A percentile compares a stretch with the other conserved stretches of the same genome.
Evolutionary conservation across 2,329 filamentous ascomycete species (phyloP).

Genomic region (Parastagonospora avenae): DNA sequence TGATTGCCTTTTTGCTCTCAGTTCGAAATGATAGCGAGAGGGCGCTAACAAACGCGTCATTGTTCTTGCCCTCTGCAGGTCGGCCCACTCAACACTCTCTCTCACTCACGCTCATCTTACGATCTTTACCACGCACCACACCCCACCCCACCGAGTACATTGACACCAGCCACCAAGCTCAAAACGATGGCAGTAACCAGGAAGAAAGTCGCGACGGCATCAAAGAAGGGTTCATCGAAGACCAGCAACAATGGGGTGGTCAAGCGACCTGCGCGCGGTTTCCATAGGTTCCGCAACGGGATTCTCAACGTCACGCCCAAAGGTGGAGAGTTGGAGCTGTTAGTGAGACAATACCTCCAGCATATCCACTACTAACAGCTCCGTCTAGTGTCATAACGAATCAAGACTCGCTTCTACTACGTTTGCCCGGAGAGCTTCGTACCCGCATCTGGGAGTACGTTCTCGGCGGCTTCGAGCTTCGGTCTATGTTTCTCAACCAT

Average conservation of each 20-base stretch:
- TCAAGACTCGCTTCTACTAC: neutral
- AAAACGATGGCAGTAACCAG: neutral
- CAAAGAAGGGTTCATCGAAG: neutral
- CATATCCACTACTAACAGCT: neutral
- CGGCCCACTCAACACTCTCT: too few relatives aligned
- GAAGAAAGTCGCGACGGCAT: neutral
- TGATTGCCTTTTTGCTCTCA: too few relatives aligned
- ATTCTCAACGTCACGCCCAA: conserved; percentile 20
- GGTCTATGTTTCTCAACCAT: neutral
- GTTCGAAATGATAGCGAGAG: too few relatives aligned
- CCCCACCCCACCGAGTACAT: too few relatives aligned
- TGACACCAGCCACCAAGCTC: neutral
- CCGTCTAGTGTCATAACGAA: neutral
- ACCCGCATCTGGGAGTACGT: conserved; percentile 42
- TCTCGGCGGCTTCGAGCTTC: conserved; percentile 32
- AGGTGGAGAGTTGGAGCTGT: conserved; percentile 15
- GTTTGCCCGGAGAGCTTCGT: neutral
- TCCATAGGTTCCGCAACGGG: conserved; percentile 18
- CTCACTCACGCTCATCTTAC: too few relatives aligned
- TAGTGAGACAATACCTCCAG: neutral
- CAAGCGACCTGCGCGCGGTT: conserved; percentile 20
- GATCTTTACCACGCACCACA: too few relatives aligned
- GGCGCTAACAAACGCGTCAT: too few relatives aligned
- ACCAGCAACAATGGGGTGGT: conserved; percentile 2
- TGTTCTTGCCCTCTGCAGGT: too few relatives aligned